Evolutionary conservation across 1,139 yeast genomes (phyloP), one percentile per base, ranked within the genome.

Genomic region (Debaryomyces robertsiae): DNA sequence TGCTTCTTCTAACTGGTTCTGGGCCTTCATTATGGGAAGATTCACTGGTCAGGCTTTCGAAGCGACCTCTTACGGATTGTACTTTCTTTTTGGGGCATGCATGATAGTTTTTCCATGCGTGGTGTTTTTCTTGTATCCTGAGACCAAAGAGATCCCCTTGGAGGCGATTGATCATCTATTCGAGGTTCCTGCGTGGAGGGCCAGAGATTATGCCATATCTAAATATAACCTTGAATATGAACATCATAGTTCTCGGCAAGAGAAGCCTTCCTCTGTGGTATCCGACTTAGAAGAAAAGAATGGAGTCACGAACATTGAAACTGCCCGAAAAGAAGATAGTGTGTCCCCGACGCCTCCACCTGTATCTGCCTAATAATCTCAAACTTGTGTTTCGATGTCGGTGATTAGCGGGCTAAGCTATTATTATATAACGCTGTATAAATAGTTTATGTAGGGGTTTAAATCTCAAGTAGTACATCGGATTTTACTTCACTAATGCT

Each of bases 21-120:
- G 76, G 70, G 76, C 76, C 1, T 74, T 74, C 49, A 63, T 73
- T 36, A 67, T 73, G 64, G 76, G 77, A 3, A 57, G 76, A 40
- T 69, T 64, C 48, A 66, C 77, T 3, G 69, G 74, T 17, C 58
- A 71, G 41, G 74, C 75, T 58, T 63, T 73, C 28, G 55, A 58
- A 13, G 53, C 61, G 3, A 69, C 73, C 61, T 63, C 65, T 1
- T 73, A 67, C 48, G 76, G 75, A n/a, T 58, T 70, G 18, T 73
- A 69, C 51, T 65, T 73, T 45, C 60, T 74, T 42, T 74, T 74
- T 50, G 77, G 75, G 1, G 46, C 60, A 4, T 55, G 67, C 43
- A 61, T 72, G 44, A 29, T 61, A 34, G 55, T 70, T 17, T 69
- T 69, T 36, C 54, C 69, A 3, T 53, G 67, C 2, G 53, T 67